Conservation (phyloP, 352 stramenopile species). For the Globisporangium echinulatum region DNA sequence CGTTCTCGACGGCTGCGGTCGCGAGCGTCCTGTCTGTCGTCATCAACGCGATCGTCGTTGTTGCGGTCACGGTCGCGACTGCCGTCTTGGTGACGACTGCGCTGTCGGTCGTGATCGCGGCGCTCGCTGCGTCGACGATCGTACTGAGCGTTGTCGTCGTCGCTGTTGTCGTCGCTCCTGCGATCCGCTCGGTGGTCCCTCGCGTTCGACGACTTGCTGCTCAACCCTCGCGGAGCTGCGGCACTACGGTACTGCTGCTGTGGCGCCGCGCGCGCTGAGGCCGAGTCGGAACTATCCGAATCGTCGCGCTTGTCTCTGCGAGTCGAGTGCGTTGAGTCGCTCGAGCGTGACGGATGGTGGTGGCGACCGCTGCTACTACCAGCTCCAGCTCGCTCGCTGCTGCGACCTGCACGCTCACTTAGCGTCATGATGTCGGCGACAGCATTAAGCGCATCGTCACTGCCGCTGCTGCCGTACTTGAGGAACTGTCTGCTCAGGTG, state of each 20-base stretch:
- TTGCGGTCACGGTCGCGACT: slow-evolving; percentile 3
- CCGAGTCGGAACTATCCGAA: slow-evolving; percentile 31
- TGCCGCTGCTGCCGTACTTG: slow-evolving; percentile 19
- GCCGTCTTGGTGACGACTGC: slow-evolving; percentile 3
- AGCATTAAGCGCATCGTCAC: slow-evolving; percentile 28
- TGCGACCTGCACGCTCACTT: slow-evolving; percentile 23
- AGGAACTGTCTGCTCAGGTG: slow-evolving; percentile 48
- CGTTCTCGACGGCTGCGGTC: too few species aligned
- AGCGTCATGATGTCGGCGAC: slow-evolving; percentile 51
- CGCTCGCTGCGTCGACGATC: slow-evolving; percentile 5
- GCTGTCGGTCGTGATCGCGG: slow-evolving; percentile 7
- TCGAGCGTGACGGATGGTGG: too few species aligned
- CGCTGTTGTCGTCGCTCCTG: slow-evolving; percentile 1
- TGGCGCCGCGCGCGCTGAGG: slow-evolving; percentile 15
- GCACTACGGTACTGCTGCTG: slow-evolving; percentile 14
- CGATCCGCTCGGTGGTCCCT: slow-evolving; percentile 14
- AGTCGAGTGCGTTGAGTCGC: slow-evolving; percentile 1
- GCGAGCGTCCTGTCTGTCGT: neutral
- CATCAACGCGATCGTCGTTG: slow-evolving; percentile 8
- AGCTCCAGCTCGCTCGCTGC: slow-evolving; percentile 8
- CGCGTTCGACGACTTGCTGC: slow-evolving; percentile 5
- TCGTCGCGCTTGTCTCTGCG: slow-evolving; percentile 25
- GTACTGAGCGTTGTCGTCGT: slow-evolving; percentile 17
- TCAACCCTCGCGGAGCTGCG: slow-evolving; percentile 10
- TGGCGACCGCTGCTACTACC: slow-evolving; percentile 3